These are phyloP conservation scores for Pezicula neosporulosa DNA, from an alignment of 2,329 filamentous ascomycete species.

Conservation along the genomic window DNA sequence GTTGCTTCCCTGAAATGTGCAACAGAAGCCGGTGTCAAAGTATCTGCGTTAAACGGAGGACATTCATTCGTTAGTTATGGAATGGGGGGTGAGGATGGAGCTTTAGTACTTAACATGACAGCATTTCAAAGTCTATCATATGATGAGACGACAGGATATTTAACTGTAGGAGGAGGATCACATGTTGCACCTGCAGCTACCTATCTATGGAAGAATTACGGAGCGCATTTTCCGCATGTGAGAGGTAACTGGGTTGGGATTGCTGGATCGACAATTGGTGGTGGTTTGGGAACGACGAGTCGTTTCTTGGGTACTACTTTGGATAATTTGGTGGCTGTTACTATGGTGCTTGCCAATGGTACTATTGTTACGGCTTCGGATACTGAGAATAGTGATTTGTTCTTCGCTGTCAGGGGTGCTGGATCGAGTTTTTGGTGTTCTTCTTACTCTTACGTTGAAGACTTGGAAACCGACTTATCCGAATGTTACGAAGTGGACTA, in stretches of 20 bases:
- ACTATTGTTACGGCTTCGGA: constrained; percentile 14
- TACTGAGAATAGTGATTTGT: constrained; percentile 22
- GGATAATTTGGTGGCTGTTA: constrained; percentile 1
- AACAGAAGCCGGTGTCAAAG: constrained; percentile 33
- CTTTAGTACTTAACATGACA: constrained; percentile 10
- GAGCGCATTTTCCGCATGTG: neutral
- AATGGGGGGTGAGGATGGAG: constrained; percentile 33
- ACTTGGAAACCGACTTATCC: neutral
- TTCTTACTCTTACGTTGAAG: neutral
- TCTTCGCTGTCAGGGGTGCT: constrained; percentile 27
- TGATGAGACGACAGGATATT: constrained; percentile 33
- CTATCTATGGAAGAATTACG: neutral
- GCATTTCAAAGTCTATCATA: constrained; percentile 38
- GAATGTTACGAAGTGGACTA: neutral
- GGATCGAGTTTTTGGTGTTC: constrained; percentile 9
- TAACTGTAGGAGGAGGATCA: constrained; percentile 10
- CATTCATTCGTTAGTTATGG: constrained; percentile 49
- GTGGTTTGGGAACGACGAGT: neutral
- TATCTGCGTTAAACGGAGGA: constrained; percentile 46
- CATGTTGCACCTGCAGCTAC: neutral
- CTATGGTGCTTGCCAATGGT: constrained; percentile 26
- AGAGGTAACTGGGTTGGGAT: constrained; percentile 2
- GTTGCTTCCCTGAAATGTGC: constrained; percentile 42
- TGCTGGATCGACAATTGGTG: constrained; percentile 3
- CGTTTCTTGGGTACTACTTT: neutral